phyloP scores from a whole-genome alignment of 768 basidiomycete genomes.

The Xerocomellus chrysenteron region DNA sequence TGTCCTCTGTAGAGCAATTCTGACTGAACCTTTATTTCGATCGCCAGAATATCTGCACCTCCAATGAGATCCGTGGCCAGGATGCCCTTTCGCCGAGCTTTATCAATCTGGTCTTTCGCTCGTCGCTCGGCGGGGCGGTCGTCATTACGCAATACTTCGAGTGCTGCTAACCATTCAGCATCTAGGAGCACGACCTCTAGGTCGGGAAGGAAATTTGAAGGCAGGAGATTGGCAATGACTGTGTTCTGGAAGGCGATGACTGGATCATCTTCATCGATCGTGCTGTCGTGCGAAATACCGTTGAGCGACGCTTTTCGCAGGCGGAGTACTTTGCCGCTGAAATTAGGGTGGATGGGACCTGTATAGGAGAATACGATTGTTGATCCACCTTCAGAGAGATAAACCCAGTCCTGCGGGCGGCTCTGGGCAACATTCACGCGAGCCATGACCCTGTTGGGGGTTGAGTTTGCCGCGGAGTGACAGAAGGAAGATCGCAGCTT shows the following conservation, averaged over 20 bases:
- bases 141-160: constrained; percentile 47
- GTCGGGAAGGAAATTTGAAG: constrained; percentile 55
- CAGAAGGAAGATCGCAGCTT: background rate
- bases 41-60: constrained; percentile 53
- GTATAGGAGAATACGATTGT: constrained; percentile 84
- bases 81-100: constrained; percentile 52
- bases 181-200: constrained; percentile 49
- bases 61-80: constrained; percentile 82
- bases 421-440: constrained; percentile 24
- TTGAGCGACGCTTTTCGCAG: constrained; percentile 57
- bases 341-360: constrained; percentile 51
- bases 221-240: constrained; percentile 67
- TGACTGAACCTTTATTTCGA: constrained; percentile 85
- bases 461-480: background rate
- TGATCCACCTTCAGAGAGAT: constrained; percentile 91
- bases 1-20: background rate
- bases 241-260: constrained; percentile 56
- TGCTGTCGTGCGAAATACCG: constrained; percentile 9
- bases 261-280: constrained; percentile 40
- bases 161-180: constrained; percentile 55
- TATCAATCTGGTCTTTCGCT: constrained; percentile 58
- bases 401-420: constrained; percentile 65
- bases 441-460: constrained; percentile 10
- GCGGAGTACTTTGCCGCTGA: constrained; percentile 69
- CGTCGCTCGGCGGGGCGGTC: constrained; percentile 59